phyloP scores from a whole-genome alignment of 139 green algal genomes.

The Coelastrella sp. region DNA sequence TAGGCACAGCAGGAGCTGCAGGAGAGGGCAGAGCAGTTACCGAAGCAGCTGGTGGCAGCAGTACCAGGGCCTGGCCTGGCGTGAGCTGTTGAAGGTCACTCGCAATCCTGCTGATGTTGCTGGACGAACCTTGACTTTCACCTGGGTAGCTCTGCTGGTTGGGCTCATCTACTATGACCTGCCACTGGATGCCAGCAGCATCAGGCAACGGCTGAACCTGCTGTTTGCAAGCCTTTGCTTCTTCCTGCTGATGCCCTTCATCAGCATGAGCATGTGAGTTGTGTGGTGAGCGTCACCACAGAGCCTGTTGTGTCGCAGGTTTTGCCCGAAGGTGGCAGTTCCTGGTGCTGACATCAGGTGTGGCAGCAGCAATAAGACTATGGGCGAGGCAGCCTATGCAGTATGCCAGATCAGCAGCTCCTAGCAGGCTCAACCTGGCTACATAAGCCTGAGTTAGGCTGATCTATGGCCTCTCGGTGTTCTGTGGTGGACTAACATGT shows the following conservation, averaged over 20 bases:
- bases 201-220: conserved; percentile 53
- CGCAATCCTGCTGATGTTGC: conserved; percentile 77
- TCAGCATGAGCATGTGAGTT: conserved; percentile 68
- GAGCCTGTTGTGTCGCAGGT: too few relatives aligned
- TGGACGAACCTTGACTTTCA: conserved; percentile 68
- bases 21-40: neutral
- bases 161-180: conserved; percentile 58
- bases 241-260: conserved; percentile 74
- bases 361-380: too few relatives aligned
- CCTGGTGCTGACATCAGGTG: too few relatives aligned
- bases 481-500: neutral
- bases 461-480: too few relatives aligned
- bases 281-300: neutral
- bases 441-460: too few relatives aligned
- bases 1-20: too few relatives aligned
- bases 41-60: conserved; percentile 47
- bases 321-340: too few relatives aligned
- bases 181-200: conserved; percentile 26
- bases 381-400: too few relatives aligned
- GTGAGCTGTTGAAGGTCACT: conserved; percentile 52
- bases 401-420: too few relatives aligned
- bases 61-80: conserved; percentile 49
- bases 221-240: conserved; percentile 68
- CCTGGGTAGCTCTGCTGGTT: conserved; percentile 65
- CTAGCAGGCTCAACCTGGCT: too few relatives aligned